A percentile compares a stretch with the other conserved stretches of the same genome.
Evolutionary conservation across 2,329 filamentous ascomycete genomes (phyloP).

Genomic region (Teratosphaeria viscida): DNA sequence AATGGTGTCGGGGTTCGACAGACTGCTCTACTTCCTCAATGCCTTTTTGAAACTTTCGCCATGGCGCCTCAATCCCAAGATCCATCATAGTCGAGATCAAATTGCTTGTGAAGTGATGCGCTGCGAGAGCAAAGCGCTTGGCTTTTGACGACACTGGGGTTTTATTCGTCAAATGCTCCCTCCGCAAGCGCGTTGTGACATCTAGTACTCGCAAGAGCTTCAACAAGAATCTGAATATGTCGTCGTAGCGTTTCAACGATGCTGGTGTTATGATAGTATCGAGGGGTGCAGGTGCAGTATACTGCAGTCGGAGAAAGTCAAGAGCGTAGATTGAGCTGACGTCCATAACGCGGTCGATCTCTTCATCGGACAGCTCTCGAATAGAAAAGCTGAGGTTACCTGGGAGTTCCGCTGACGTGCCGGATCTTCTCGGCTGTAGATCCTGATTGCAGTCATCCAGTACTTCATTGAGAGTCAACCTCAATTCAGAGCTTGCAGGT

Average conservation of each 20-base stretch:
- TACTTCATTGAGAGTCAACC: constrained; percentile 77
- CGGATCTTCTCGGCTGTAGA: constrained; percentile 1
- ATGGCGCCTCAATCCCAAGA: constrained; percentile 61
- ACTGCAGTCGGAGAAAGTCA: constrained; percentile 85
- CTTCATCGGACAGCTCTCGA: constrained; percentile 64
- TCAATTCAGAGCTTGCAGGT: constrained; percentile 85
- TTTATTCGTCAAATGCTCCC: not conserved
- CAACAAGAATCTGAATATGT: constrained; percentile 69
- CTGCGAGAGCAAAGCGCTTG: constrained; percentile 57
- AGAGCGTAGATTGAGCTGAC: constrained; percentile 73
- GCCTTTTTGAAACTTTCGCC: constrained; percentile 58
- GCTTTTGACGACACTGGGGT: not conserved
- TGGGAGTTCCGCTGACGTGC: constrained; percentile 25
- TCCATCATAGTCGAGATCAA: constrained; percentile 73
- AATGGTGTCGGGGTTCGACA: constrained; percentile 38
- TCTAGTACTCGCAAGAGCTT: constrained; percentile 63
- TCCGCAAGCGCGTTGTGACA: constrained; percentile 33
- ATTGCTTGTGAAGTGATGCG: constrained; percentile 66
- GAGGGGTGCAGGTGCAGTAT: constrained; percentile 64
- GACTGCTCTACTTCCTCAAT: constrained; percentile 53
- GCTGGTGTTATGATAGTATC: constrained; percentile 60
- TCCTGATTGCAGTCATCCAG: constrained; percentile 61
- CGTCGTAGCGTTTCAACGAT: constrained; percentile 70
- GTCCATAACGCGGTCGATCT: constrained; percentile 75
- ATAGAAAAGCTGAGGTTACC: constrained; percentile 59